Base-by-base conservation (phyloP, 176 grass and related monocot genomes). In the Tillandsia leiboldiana region DNA sequence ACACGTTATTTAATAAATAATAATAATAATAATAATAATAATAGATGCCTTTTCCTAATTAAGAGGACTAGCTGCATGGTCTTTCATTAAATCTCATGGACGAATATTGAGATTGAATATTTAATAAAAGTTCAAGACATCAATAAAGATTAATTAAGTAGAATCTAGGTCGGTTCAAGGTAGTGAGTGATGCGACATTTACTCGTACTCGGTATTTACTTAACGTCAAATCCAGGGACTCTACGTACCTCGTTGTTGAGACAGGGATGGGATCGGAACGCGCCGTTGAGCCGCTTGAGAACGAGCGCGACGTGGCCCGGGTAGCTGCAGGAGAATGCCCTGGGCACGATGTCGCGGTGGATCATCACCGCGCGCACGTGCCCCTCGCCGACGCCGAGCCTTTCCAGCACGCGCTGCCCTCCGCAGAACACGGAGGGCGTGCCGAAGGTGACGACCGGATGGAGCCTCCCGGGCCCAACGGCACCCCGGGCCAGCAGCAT, bases 311-410 rank as follows among this genome's bases (percentile, higher is more conserved):
- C 82, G 73, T 97, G 84, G 51, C 92, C 84, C 15, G 94, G 94
- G 63, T 92, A 97, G 51, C 90, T 84, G 76, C 94, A 97, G 0
- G 89, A 92, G 48, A 97, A 97, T 42, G 87, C 94, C 49, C 94
- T 73, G 70, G 94, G 94, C 29, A 97, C 94, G 12, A 97, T 97
- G 67, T 97, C 94, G 17, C 94, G 80, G 17, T 97, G 94, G 81
- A 97, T 83, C 12, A 84, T 78, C 70, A 97, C 71, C 0, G 84
- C 91, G 15, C 85, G 86, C 54, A 97, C 79, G 74, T 97, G 94
- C 52, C 81, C 81, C 64, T 64, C 85, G 0, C 83, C 76, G 68
- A 97, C 49, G 27, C 86, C 86, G 6, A 97, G 82, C 73, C 77
- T 81, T 26, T n/a, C 78, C 29, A 97, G 89, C 70, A 97, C 83